These are phyloP conservation scores for Multifurca ochricompacta DNA, from an alignment of 768 basidiomycete species.

Conservation along the genomic window DNA sequence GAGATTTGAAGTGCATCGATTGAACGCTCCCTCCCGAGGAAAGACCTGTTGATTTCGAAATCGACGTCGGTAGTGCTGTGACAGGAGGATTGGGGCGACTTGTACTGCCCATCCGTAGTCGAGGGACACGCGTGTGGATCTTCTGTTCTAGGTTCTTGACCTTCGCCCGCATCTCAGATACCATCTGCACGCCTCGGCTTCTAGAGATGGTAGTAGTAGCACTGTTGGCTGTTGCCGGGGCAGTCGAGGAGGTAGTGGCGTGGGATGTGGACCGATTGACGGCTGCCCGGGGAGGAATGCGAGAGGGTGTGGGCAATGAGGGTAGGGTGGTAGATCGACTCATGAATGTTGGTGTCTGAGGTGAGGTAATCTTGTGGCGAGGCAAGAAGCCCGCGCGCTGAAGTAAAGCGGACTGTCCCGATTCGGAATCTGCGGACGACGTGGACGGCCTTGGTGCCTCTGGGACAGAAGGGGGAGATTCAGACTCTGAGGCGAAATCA, in stretches of 20 bases:
- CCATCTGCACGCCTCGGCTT: slow-evolving; percentile 86
- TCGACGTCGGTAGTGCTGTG: slow-evolving; percentile 21
- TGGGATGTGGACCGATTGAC: slow-evolving; percentile 26
- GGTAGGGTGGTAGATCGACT: slow-evolving; percentile 49
- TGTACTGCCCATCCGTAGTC: slow-evolving; percentile 74
- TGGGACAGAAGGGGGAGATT: slow-evolving; percentile 1
- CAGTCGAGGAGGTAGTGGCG: slow-evolving; percentile 29
- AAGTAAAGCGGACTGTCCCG: slow-evolving; percentile 41
- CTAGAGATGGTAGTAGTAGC: slow-evolving; percentile 44
- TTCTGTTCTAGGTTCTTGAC: slow-evolving; percentile 79
- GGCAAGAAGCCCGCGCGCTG: slow-evolving; percentile 40
- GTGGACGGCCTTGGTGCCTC: slow-evolving; percentile 15
- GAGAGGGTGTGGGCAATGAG: slow-evolving; percentile 39
- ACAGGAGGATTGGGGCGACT: slow-evolving; percentile 38
- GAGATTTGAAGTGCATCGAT: slow-evolving; percentile 22
- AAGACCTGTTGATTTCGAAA: slow-evolving; percentile 12
- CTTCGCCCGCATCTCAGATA: slow-evolving; percentile 82
- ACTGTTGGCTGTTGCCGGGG: slow-evolving; percentile 26
- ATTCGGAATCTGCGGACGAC: slow-evolving; percentile 21
- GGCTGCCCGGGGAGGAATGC: slow-evolving; percentile 38
- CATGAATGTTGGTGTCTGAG: slow-evolving; percentile 39
- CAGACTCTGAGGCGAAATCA: slow-evolving; percentile 40
- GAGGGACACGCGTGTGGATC: slow-evolving; percentile 80
- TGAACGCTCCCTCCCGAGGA: slow-evolving; percentile 6
- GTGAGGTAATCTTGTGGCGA: slow-evolving; percentile 33